phyloP scores from a whole-genome alignment of 805 yeast genomes.

The Blastobotrys terrestris region DNA sequence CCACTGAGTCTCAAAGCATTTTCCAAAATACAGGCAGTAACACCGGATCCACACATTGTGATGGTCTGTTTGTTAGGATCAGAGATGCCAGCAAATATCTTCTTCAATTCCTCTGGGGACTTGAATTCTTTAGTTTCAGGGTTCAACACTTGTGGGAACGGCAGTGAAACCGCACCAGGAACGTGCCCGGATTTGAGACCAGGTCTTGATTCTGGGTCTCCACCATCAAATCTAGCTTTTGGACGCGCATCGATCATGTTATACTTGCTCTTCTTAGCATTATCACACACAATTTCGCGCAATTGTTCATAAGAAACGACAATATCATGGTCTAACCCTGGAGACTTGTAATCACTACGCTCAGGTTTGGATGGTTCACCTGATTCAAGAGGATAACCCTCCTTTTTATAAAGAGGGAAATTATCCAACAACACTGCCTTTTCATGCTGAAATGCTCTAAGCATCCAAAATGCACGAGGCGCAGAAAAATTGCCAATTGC shows the following conservation, averaged over 20 bases:
- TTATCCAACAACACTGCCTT: conserved; percentile 66
- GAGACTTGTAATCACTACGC: conserved; percentile 21
- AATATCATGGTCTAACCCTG: conserved; percentile 38
- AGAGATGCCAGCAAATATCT: conserved; percentile 34
- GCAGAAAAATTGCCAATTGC: conserved; percentile 77
- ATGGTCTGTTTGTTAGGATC: conserved; percentile 58
- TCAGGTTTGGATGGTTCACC: conserved; percentile 17
- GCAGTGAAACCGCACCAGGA: conserved; percentile 72
- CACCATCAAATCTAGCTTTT: conserved; percentile 65
- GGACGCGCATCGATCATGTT: conserved; percentile 80
- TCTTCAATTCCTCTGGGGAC: conserved; percentile 39
- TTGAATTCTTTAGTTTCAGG: conserved; percentile 42
- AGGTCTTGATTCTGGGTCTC: conserved; percentile 81
- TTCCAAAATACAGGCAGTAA: conserved; percentile 83
- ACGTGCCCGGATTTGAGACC: conserved; percentile 88
- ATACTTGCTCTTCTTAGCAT: conserved; percentile 33
- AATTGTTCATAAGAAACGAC: conserved; percentile 66
- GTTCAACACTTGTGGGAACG: conserved; percentile 59
- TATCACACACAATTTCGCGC: conserved; percentile 47
- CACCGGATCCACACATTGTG: conserved; percentile 95
- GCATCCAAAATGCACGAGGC: conserved; percentile 91
- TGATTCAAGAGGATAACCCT: conserved; percentile 43
- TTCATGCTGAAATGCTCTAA: conserved; percentile 71
- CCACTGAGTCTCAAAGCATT: conserved; percentile 51
- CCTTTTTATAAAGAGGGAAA: conserved; percentile 45